These are phyloP conservation scores for Termitomyces titanicus DNA, from an alignment of 768 basidiomycete species.

Conservation along the genomic window DNA sequence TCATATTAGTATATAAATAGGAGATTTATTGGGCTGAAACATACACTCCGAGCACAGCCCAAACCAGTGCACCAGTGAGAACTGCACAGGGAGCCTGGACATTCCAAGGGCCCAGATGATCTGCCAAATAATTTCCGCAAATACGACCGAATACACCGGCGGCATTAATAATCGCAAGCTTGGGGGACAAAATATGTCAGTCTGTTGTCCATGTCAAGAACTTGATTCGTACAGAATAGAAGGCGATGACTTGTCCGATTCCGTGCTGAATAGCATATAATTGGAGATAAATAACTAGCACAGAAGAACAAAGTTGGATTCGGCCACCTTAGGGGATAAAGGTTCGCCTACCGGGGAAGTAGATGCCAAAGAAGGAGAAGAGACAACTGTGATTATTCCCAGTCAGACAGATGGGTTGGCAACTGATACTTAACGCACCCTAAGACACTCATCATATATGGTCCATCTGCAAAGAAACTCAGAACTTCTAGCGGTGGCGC, in stretches of 20 bases:
- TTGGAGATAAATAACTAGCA: conserved; percentile 5
- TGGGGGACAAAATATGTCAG: neutral
- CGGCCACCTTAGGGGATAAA: neutral
- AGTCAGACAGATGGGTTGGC: too few species aligned
- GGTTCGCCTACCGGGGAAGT: neutral
- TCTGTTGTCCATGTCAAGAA: neutral
- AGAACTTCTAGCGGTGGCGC: conserved; percentile 12
- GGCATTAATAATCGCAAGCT: conserved; percentile 8
- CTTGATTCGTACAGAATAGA: conserved; percentile 4
- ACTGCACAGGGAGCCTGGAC: conserved; percentile 30
- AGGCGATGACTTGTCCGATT: neutral
- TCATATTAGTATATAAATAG: neutral
- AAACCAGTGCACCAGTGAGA: conserved; percentile 34
- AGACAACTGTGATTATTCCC: neutral
- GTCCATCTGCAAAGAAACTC: neutral
- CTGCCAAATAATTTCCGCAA: neutral
- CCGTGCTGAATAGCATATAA: conserved; percentile 4
- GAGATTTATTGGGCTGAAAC: conserved; percentile 1
- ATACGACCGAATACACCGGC: neutral
- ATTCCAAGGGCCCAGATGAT: conserved; percentile 1
- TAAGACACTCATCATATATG: neutral
- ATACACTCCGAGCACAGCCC: conserved; percentile 32
- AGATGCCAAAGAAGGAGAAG: conserved; percentile 2
- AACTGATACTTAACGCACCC: neutral
- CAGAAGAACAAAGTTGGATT: neutral